Percentiles rank a stretch among this genome's conserved stretches.
These are phyloP conservation scores for Globisporangium mamillatum DNA, from an alignment of 352 stramenopile genomes.

Conservation along the genomic window DNA sequence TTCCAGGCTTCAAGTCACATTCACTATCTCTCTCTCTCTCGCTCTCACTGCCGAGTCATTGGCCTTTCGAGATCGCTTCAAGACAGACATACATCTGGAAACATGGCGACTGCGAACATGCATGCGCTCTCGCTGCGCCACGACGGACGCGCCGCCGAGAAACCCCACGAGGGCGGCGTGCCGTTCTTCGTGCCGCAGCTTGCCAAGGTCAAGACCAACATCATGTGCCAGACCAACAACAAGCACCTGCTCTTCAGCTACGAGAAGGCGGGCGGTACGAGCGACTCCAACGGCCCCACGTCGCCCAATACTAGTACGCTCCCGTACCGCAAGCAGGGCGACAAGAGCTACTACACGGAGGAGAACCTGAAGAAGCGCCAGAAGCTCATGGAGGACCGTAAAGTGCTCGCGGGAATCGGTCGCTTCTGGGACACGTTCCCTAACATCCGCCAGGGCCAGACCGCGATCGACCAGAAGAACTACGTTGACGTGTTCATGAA, in stretches of 20 bases:
- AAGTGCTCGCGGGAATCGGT: conserved; percentile 44
- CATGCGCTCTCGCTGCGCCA: conserved; percentile 39
- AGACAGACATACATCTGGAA: neutral
- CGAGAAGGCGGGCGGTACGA: conserved; percentile 17
- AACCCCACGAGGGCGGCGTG: conserved; percentile 35
- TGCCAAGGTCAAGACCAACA: conserved; percentile 63
- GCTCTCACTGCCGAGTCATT: neutral
- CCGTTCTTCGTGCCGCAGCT: conserved; percentile 64
- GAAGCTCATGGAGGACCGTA: conserved; percentile 44
- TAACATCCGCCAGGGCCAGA: conserved; percentile 41
- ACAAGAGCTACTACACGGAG: conserved; percentile 63
- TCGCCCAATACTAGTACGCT: conserved; percentile 19
- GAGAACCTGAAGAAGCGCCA: conserved; percentile 62
- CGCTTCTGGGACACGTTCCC: conserved; percentile 80
- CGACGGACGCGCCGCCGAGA: conserved; percentile 26
- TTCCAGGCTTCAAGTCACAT: neutral
- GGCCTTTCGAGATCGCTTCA: neutral
- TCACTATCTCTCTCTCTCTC: neutral
- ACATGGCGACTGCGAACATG: conserved; percentile 38
- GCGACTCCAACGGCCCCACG: conserved; percentile 5
- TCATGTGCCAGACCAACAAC: conserved; percentile 48
- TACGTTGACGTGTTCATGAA: conserved; percentile 83
- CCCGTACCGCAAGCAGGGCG: conserved; percentile 74
- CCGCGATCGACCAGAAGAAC: conserved; percentile 44
- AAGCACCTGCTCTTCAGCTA: conserved; percentile 56